Evolutionary conservation across 2,329 filamentous ascomycete genomes (phyloP), one percentile per base, ranked within the genome.

Genomic region (Fusarium multiceps): DNA sequence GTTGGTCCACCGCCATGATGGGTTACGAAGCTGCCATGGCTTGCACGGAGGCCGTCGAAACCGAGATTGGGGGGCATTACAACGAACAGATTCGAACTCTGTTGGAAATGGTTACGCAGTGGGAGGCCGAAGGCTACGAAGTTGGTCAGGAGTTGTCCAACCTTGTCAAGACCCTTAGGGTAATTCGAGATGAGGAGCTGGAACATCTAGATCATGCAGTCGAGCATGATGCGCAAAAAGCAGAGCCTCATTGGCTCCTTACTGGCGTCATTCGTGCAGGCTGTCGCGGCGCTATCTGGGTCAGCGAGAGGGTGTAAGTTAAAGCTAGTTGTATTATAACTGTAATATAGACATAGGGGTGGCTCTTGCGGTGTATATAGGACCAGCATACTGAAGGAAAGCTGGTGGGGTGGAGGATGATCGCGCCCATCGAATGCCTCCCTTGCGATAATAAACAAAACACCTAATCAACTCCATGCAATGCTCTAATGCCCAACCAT

Each of bases 41-140:
- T 14, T 99, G 96, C 79, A 98, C 96, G 1, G 96, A 99, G 81
- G 96, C 96, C 2, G 95, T 99, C 3, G 96, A 99, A 85, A 99
- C 95, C 9, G 96, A 98, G 83, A 99, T 99, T 68, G 96, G 96
- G 4, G 89, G 89, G 28, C 96, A 99, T 82, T 99, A 99, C 80
- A 98, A 98, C 78, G 89, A 90, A 69, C 96, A 99, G 82, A 93
- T 99, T 43, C 85, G 93, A 27, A 87, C 88, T 55, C 82, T 99
- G 73, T 80, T 98, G 41, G 90, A 92, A 67, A 98, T 97, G 91
- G 88, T 93, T 60, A 84, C 87, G 10, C 87, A 90, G 70, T 93
- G 94, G 84, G 88, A 95, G 80, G 85, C 83, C 11, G 86, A 90
- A 50, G 94, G 94, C 1, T 93, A 97, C 78, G 92, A 92, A 47